Evolutionary conservation across 2,329 filamentous ascomycete genomes (phyloP).

Genomic region (Cyclaneusma minus): DNA sequence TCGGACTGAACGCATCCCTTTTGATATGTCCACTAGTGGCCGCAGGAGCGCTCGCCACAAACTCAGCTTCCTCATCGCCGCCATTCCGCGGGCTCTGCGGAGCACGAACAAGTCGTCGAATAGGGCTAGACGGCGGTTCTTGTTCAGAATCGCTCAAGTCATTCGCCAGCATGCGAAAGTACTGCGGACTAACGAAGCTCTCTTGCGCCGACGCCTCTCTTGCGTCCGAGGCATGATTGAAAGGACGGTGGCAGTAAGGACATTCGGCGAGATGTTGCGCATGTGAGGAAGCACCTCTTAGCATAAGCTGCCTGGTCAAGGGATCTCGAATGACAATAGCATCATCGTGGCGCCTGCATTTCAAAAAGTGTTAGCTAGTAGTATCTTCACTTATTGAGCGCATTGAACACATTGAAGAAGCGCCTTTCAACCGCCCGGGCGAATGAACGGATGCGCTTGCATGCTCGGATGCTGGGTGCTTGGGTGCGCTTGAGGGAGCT

Average conservation of each 20-base stretch:
- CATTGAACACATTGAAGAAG: constrained; percentile 1
- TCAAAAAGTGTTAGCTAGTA: constrained; percentile 7
- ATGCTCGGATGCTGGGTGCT: no score
- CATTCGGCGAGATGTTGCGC: constrained; percentile 51
- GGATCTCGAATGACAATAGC: constrained; percentile 85
- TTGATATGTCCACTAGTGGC: constrained; percentile 48
- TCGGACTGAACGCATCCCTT: constrained; percentile 71
- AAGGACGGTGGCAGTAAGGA: constrained; percentile 31
- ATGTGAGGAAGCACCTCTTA: constrained; percentile 43
- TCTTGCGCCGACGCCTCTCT: constrained; percentile 20
- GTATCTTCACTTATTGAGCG: constrained; percentile 1
- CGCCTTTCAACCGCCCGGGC: not conserved
- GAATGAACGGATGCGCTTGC: no score
- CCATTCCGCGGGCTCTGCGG: constrained; percentile 10
- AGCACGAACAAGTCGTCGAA: constrained; percentile 27
- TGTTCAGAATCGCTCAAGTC: constrained; percentile 24
- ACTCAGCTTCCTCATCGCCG: constrained; percentile 23
- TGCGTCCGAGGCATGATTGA: constrained; percentile 3
- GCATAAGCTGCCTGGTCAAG: constrained; percentile 68
- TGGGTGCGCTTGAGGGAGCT: no score
- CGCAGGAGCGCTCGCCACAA: constrained; percentile 35
- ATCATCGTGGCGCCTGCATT: constrained; percentile 80
- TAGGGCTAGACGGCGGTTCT: constrained; percentile 31
- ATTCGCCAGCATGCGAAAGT: constrained; percentile 74
- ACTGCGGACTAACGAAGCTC: constrained; percentile 76